Evolutionary conservation across 495 filamentous ascomycete genomes (phyloP).

Genomic region (Hypoxylon lenormandii): DNA sequence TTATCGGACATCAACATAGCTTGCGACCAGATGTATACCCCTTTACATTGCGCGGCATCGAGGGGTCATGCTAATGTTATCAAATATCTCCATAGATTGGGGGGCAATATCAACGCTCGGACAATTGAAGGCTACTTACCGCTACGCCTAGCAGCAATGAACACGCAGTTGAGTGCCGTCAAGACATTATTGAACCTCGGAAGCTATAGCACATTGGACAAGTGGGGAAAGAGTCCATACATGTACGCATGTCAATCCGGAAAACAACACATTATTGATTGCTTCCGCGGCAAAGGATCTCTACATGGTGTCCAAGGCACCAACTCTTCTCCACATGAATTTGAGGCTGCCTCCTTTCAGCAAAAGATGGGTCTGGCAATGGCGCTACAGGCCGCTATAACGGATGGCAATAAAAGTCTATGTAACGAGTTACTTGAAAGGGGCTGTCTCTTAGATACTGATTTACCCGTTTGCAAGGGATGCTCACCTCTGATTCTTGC

Average conservation of each 20-base stretch:
- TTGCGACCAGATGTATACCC: not conserved
- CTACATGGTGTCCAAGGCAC: too few relatives aligned
- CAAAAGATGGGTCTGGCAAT: not conserved
- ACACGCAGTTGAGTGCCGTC: not conserved
- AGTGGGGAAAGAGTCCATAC: not conserved
- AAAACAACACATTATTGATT: not conserved
- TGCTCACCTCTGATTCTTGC: conserved; percentile 17
- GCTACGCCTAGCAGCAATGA: not conserved
- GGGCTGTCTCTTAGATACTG: not conserved
- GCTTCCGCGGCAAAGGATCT: not conserved
- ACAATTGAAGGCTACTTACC: not conserved
- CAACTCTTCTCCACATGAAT: not conserved
- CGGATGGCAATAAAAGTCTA: not conserved
- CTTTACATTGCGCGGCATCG: conserved; percentile 7
- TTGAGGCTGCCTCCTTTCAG: not conserved
- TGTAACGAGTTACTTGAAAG: not conserved
- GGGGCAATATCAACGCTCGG: conserved; percentile 10
- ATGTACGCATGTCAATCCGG: not conserved
- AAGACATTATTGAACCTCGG: not conserved
- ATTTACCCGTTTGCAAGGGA: conserved; percentile 7
- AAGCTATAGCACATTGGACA: not conserved
- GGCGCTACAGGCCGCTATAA: not conserved
- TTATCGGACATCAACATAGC: conserved; percentile 4
- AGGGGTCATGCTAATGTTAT: not conserved
- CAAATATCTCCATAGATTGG: not conserved